phyloP scores from a whole-genome alignment of 768 basidiomycete species.

The Pisolithus sp. region DNA sequence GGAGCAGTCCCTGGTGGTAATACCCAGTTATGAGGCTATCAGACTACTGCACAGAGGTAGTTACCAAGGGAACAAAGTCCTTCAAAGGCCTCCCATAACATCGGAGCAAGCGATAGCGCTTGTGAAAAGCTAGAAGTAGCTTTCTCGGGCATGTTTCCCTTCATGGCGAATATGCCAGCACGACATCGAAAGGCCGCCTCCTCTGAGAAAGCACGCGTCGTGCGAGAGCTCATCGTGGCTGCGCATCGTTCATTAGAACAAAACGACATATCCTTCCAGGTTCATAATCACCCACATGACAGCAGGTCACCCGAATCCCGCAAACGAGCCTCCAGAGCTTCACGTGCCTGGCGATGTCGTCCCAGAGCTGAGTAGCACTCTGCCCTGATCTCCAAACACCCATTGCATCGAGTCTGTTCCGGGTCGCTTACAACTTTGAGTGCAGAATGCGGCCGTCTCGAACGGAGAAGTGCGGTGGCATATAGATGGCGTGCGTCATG shows the following conservation, averaged over 20 bases:
- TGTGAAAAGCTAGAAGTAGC: constrained; percentile 67
- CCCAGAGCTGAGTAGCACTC: constrained; percentile 69
- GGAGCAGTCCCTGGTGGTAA: constrained; percentile 52
- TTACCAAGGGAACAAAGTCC: constrained; percentile 76
- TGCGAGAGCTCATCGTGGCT: constrained; percentile 53
- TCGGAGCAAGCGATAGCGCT: constrained; percentile 66
- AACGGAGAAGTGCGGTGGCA: constrained; percentile 67
- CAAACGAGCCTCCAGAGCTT: constrained; percentile 60
- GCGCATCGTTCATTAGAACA: constrained; percentile 10
- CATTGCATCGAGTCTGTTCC: constrained; percentile 54
- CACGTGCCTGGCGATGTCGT: constrained; percentile 70
- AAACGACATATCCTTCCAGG: neutral
- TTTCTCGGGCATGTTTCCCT: constrained; percentile 70
- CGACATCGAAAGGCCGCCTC: constrained; percentile 71
- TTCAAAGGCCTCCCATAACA: constrained; percentile 91
- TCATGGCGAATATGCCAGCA: constrained; percentile 68
- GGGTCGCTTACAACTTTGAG: constrained; percentile 61
- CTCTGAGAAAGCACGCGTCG: constrained; percentile 58
- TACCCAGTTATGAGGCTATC: constrained; percentile 10
- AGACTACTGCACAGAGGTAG: constrained; percentile 13
- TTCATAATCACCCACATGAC: constrained; percentile 41
- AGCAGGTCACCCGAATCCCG: constrained; percentile 46
- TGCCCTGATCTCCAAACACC: constrained; percentile 75
- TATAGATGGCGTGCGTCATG: constrained; percentile 84
- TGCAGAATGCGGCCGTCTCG: constrained; percentile 71